Evolutionary conservation across 345 rosid species (phyloP).

Genomic region (Draba incana): DNA sequence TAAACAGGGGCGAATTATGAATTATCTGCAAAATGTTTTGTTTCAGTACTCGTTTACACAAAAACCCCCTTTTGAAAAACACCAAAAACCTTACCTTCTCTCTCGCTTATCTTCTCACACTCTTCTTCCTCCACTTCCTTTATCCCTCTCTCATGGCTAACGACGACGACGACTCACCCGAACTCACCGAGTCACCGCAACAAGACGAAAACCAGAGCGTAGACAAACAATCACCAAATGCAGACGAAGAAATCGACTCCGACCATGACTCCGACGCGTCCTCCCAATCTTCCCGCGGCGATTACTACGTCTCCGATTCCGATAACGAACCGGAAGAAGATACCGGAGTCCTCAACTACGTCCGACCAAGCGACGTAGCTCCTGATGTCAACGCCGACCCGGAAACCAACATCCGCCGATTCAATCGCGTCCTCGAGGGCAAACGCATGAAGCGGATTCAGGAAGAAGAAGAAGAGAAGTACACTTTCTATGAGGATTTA

Average conservation of each 20-base stretch:
- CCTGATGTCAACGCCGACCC: conserved; percentile 47
- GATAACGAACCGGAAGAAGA: conserved; percentile 41
- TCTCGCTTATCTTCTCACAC: conserved; percentile 36
- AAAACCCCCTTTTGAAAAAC: conserved; percentile 25
- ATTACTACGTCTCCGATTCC: conserved; percentile 39
- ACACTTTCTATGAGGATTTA: conserved; percentile 47
- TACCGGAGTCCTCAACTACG: conserved; percentile 35
- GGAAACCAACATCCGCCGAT: conserved; percentile 57
- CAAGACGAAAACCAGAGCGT: conserved; percentile 2
- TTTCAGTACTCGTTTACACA: conserved; percentile 8
- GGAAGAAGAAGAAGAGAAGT: conserved; percentile 55
- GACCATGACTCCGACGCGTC: conserved; percentile 52
- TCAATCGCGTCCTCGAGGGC: conserved; percentile 49
- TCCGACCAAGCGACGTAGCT: conserved; percentile 50
- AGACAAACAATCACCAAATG: conserved; percentile 31
- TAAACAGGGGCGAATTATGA: not conserved
- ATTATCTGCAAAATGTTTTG: conserved; percentile 23
- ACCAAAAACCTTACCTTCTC: conserved; percentile 33
- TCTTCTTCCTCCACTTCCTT: conserved; percentile 31
- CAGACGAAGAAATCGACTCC: conserved; percentile 27
- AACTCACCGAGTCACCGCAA: conserved; percentile 39
- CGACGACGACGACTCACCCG: conserved; percentile 37
- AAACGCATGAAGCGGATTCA: conserved; percentile 42
- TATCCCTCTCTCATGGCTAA: conserved; percentile 48
- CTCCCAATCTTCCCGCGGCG: conserved; percentile 40